Percentiles rank a stretch among this genome's conserved stretches.
phyloP scores from a whole-genome alignment of 164 flowering plant genomes.

The Kalanchoe fedtschenkoi region DNA sequence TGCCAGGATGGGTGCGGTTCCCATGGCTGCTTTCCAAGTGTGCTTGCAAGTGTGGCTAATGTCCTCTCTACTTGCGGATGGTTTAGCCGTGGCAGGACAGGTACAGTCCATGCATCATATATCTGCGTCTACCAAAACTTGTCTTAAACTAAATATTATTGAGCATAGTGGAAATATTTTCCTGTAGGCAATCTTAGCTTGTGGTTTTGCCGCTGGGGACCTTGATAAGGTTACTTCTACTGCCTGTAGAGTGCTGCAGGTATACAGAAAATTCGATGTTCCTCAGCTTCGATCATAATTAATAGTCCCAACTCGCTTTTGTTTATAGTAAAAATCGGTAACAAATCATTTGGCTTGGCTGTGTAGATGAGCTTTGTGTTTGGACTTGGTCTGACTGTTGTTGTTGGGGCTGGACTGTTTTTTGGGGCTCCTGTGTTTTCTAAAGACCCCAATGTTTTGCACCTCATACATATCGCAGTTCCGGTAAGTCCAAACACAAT shows the following conservation, averaged over 20 bases:
- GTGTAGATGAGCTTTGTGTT: constrained; percentile 38
- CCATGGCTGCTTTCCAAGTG: constrained; percentile 95
- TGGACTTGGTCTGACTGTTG: constrained; percentile 28
- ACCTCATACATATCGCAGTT: constrained; percentile 26
- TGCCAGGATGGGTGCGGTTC: constrained; percentile 65
- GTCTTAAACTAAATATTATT: not conserved
- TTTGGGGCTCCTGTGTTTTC: constrained; percentile 34
- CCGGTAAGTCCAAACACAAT: constrained; percentile 23
- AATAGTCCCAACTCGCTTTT: no score
- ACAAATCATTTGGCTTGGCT: not conserved
- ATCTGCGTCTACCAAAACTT: not conserved
- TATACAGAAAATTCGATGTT: constrained; percentile 3
- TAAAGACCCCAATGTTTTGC: constrained; percentile 27
- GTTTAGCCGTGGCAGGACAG: constrained; percentile 73
- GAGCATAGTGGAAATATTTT: not conserved
- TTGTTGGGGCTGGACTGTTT: constrained; percentile 28
- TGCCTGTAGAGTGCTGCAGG: constrained; percentile 33
- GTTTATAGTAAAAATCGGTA: not conserved
- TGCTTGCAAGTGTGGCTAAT: constrained; percentile 91
- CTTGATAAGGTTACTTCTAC: constrained; percentile 26
- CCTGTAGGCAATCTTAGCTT: constrained; percentile 39
- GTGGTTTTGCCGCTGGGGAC: constrained; percentile 44
- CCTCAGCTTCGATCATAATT: no score
- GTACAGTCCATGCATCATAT: constrained; percentile 13
- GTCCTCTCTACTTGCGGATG: constrained; percentile 76